Base-by-base conservation (phyloP, 768 basidiomycete species). In the Cystobasidium tubakii region DNA sequence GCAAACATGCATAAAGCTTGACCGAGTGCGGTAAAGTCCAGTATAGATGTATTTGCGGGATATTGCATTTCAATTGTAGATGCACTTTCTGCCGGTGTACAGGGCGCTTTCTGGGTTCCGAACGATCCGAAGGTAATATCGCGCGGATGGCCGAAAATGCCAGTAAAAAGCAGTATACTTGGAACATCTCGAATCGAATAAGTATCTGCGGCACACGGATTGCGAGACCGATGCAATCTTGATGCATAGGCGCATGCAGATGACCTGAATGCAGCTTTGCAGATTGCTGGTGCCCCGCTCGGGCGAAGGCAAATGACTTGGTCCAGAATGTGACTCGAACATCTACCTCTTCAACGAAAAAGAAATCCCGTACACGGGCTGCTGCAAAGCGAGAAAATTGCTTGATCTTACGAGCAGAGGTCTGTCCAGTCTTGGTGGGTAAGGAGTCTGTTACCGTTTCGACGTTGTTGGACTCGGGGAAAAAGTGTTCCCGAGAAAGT, bases 81-180 rank as follows among this genome's bases (percentile, higher is more conserved):
- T 29, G 27, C 10, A 39, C 62, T 23, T 66, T 46, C 23, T 55
- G 54, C 23, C 17, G 55, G 17, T 15, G 39, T 23, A 3, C 4
- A 74, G 46, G 43, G 13, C 1, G 43, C 21, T 23, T 31, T 21
- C 31, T 13, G 25, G 31, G 25, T n/a, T n/a, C 25, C 62, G 31
- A 34, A 54, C 19, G 31, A 57, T 13, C 34, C 39, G 50, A 60
- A 1, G 74, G 73, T 3, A 23, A 31, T 53, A 76, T 15, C 60
- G 53, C 44, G 10, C 67, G 46, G 39, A 76, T 39, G 73, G 79
- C 63, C 36, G 78, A 12, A 76, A 77, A 13, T 74, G 60, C 76
- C 78, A 65, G 62, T 66, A 74, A 62, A 79, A 21, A 39, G 77
- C 87, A 88, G 79, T 93, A 93, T 34, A 88, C 82, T 79, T 89